These are phyloP conservation scores for Simmondsia chinensis DNA, from an alignment of 148 eudicot genomes.

Conservation along the genomic window DNA sequence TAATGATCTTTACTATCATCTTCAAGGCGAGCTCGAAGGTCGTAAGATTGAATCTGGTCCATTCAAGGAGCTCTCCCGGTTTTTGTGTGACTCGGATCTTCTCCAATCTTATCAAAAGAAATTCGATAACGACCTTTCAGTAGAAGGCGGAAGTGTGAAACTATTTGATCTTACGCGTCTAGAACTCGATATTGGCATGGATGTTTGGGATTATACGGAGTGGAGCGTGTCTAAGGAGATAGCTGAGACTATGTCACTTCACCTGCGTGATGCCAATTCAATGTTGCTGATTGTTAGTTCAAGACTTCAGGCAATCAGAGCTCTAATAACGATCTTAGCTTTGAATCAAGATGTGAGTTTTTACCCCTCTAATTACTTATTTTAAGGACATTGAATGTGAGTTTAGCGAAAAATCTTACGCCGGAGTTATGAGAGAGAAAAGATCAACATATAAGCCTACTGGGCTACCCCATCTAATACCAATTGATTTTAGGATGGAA, in stretches of 20 bases:
- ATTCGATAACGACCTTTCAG: conserved; percentile 19
- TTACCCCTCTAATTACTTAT: too few relatives aligned
- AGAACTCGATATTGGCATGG: conserved; percentile 57
- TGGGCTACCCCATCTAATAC: too few relatives aligned
- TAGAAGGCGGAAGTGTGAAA: conserved; percentile 23
- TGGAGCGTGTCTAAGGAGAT: conserved; percentile 63
- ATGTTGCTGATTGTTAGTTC: conserved; percentile 48
- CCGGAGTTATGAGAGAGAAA: too few relatives aligned
- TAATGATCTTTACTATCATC: conserved; percentile 81
- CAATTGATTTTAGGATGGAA: too few relatives aligned
- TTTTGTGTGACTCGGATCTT: conserved; percentile 38
- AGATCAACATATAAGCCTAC: too few relatives aligned
- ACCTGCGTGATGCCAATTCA: conserved; percentile 49
- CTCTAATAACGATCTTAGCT: conserved; percentile 45
- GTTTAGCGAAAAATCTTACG: too few relatives aligned
- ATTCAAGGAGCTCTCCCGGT: conserved; percentile 76
- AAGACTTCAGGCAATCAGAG: conserved; percentile 61
- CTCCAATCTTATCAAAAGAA: conserved; percentile 40
- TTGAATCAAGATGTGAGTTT: conserved; percentile 48
- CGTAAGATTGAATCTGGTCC: conserved; percentile 66
- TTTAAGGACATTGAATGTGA: too few relatives aligned
- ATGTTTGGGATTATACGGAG: conserved; percentile 59
- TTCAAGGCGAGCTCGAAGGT: conserved; percentile 95
- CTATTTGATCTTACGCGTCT: conserved; percentile 52
- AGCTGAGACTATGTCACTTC: conserved; percentile 51